phyloP scores from a whole-genome alignment of 805 yeast genomes.

The Candida odintsovae region DNA sequence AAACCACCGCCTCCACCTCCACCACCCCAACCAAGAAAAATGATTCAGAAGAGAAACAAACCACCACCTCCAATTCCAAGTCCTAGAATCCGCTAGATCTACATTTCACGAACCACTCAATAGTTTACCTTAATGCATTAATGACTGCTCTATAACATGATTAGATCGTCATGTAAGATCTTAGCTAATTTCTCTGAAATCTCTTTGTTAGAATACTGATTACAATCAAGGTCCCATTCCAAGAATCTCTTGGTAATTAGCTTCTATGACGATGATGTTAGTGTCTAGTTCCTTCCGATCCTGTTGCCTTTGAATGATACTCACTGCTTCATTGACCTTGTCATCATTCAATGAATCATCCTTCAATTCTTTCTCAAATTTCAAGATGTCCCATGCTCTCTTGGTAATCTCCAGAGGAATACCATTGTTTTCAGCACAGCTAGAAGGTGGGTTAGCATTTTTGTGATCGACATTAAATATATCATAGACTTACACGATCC shows the following conservation, averaged over 20 bases:
- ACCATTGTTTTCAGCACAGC: constrained; percentile 37
- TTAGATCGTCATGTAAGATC: not conserved
- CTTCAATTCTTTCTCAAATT: constrained; percentile 6
- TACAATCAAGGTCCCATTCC: constrained; percentile 3
- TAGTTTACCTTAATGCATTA: not conserved
- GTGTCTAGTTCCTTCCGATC: not conserved
- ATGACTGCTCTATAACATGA: not conserved
- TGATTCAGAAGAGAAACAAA: constrained; percentile 1
- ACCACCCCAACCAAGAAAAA: constrained; percentile 20
- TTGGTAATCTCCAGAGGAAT: constrained; percentile 24
- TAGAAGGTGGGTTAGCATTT: not conserved
- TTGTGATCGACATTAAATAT: too few relatives aligned
- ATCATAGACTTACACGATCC: constrained; percentile 23
- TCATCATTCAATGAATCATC: constrained; percentile 8
- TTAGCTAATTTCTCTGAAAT: not conserved
- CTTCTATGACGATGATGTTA: not conserved
- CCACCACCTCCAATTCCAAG: not conserved
- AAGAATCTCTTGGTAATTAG: constrained; percentile 1
- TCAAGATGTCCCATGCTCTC: constrained; percentile 27
- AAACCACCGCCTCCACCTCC: constrained; percentile 32
- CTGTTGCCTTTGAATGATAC: not conserved
- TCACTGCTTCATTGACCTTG: not conserved
- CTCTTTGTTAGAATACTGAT: not conserved
- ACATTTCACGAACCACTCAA: constrained; percentile 4
- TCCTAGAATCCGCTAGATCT: not conserved